Base-by-base conservation (phyloP, 1,284 basidiomycete species). In the Pisolithus thermaeus region DNA sequence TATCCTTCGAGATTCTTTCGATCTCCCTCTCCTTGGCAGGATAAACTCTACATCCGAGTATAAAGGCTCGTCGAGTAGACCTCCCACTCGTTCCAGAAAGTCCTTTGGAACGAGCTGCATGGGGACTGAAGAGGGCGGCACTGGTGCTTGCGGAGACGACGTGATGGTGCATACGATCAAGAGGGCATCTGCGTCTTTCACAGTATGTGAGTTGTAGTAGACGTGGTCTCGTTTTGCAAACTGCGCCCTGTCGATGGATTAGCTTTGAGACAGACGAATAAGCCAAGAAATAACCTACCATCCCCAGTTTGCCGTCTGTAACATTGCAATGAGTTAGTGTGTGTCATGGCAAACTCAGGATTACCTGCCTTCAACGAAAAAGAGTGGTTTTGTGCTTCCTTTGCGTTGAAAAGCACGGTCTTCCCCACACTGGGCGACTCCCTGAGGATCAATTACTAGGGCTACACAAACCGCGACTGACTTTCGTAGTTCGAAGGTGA, bases 31-130 rank as follows among this genome's bases (percentile, higher is more conserved):
- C 47, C 71, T 69, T 0, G 86, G 84, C 20, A 92, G 69, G 22
- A 90, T 70, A 58, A 92, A 92, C 65, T 87, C 84, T 28, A 92
- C 79, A 61, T 92, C 90, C 4, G 87, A 90, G 61, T 92, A 92
- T 12, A 81, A 67, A 40, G 84, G 87, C 62, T 93, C 87, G 59
- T 93, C 86, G 7, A 93, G 73, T 36, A 93, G 70, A 20, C 76
- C 73, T 6, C 90, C 90, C 44, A 92, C 75, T 3, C 84, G 81
- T 53, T 83, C 82, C 18, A 90, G 62, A 7, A 87, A 74, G 47
- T 73, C 73, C 55, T 75, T 81, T 0, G 89, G 86, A 7, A 90
- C 82, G 7, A 70, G 64, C 50, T 80, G 77, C 8, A 71, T 71
- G 22, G 77, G 74, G n/a, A 72, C 63, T 25, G 70, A 43, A 3